Base-by-base conservation (phyloP, 441 rosid species). In the Pelargonium fulgidum region DNA sequence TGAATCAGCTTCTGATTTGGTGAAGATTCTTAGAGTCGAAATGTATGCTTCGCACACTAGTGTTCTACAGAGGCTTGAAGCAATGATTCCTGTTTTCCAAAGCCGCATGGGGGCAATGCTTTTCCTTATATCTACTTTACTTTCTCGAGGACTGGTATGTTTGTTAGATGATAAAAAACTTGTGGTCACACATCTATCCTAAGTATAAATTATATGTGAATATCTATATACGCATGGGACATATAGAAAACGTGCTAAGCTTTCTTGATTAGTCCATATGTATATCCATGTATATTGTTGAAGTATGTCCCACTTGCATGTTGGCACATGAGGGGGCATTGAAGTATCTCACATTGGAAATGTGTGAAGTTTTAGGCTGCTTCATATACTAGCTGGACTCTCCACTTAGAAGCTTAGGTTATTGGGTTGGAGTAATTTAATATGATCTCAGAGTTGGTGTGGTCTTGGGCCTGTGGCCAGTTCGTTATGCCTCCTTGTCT, bases 131-230 rank as follows among this genome's bases (percentile, higher is more conserved):
- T 94, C 99, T 44, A 94, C 98, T 26, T 80, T 94, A 72, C 91
- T 94, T 67, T 90, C 99, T 76, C 89, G 93, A 75, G 97, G 94
- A 90, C 81, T 94, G 97, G 98, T 93, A 89, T 75, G 90, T 66
- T 71, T 70, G 13, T 72, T 62, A 17, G 44, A 16, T 3, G 36
- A 29, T 29, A 26, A 29, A 29, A 29, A 29, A 2, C 4, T 29
- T 29, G 36, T 29, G 36, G 36, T 29, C 36, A 29, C 36, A 29
- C 36, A 29, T 29, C 36, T 29, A 29, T 29, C 36, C 36, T 29
- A 29, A 29, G 36, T 29, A 29, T 29, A 29, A 29, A 29, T 29
- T 29, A 29, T 29, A 29, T 29, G 4, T 29, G 36, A 29, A 29
- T 29, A 29, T 29, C 36, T 29, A 29, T 29, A 29, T 29, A 29